Conservation (phyloP, 495 filamentous ascomycete species). For the Zalerion maritima region DNA sequence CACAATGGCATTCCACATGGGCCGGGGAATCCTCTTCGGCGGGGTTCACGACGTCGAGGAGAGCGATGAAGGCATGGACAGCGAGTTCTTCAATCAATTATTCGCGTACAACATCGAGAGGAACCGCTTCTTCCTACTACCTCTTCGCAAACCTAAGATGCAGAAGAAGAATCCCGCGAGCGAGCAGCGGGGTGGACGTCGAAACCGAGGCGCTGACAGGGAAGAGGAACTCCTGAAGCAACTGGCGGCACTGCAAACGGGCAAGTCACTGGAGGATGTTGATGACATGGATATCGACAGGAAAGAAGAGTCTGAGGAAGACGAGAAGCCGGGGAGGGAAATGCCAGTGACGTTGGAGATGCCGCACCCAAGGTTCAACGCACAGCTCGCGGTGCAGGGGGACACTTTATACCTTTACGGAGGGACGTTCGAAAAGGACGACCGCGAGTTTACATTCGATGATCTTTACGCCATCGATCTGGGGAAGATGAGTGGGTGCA, state of each 20-base stretch:
- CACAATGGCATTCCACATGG: conserved; percentile 86
- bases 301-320: conserved; percentile 29
- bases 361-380: conserved; percentile 80
- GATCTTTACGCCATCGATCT: conserved; percentile 87
- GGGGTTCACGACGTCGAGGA: conserved; percentile 91
- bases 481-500: conserved; percentile 80
- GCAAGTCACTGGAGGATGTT: conserved; percentile 40
- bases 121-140: conserved; percentile 80
- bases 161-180: conserved; percentile 40
- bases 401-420: conserved; percentile 88
- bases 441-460: conserved; percentile 86
- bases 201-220: conserved; percentile 62
- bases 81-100: conserved; percentile 83
- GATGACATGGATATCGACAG: conserved; percentile 42
- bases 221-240: conserved; percentile 83
- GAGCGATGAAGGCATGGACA: conserved; percentile 88
- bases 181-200: conserved; percentile 42
- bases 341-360: conserved; percentile 55
- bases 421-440: conserved; percentile 87
- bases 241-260: conserved; percentile 64
- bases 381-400: conserved; percentile 76
- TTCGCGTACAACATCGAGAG: conserved; percentile 88
- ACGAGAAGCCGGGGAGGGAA: conserved; percentile 31
- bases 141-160: conserved; percentile 53
- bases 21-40: conserved; percentile 83